phyloP scores from a whole-genome alignment of 148 eudicot genomes.

The Cornus florida region DNA sequence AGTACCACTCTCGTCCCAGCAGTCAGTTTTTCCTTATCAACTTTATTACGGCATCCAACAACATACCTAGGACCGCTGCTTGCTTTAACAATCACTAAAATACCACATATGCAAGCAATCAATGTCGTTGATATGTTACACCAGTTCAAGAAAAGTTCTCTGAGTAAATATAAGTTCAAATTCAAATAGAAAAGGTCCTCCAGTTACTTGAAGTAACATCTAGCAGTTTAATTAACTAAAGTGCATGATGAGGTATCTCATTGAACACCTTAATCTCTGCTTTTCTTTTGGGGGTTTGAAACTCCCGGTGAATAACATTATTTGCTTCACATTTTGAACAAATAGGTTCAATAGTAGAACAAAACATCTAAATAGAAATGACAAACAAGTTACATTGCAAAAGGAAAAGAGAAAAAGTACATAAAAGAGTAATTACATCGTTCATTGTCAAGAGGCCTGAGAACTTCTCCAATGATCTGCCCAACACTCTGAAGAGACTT shows the following conservation, averaged over 20 bases:
- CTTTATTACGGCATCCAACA: conserved; percentile 96
- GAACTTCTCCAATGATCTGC: conserved; percentile 98
- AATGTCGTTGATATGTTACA: neutral
- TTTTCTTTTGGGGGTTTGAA: too few species aligned
- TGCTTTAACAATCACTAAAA: conserved; percentile 90
- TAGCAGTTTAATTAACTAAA: neutral
- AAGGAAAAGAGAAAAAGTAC: neutral
- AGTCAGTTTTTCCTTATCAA: conserved; percentile 93
- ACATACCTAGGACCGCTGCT: conserved; percentile 99
- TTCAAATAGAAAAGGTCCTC: neutral
- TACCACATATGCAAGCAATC: neutral
- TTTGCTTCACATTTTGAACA: neutral
- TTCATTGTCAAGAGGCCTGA: conserved; percentile 95
- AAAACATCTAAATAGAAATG: neutral
- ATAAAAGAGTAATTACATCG: conserved; percentile 55
- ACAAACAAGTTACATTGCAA: neutral
- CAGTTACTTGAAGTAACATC: neutral
- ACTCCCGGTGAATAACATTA: neutral
- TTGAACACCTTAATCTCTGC: neutral
- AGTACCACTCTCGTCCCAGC: conserved; percentile 98
- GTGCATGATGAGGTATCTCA: neutral
- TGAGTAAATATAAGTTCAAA: neutral
- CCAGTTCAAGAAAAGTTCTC: neutral
- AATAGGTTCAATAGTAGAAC: neutral
- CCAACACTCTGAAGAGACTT: conserved; percentile 99